phyloP scores from a whole-genome alignment of 768 basidiomycete genomes.

The Daedaleopsis nitida region DNA sequence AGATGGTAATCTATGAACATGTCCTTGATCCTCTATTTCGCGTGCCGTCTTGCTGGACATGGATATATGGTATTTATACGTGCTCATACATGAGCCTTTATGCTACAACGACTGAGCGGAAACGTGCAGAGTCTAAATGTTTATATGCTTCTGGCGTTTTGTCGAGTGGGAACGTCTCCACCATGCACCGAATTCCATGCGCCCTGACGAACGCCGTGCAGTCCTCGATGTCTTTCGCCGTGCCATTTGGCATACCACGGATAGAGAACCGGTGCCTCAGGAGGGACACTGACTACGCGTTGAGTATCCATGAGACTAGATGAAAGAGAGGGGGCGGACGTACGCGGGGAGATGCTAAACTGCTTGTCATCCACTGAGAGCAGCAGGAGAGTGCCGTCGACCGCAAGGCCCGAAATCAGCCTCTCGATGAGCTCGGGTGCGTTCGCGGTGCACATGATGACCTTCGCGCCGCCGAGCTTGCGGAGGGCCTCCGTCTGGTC shows the following conservation, averaged over 20 bases:
- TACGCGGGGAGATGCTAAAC: constrained; percentile 22
- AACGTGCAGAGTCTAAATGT: constrained; percentile 8
- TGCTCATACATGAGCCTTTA: not conserved
- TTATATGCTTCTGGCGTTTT: constrained; percentile 20
- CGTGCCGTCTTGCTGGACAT: not conserved
- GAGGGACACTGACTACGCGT: not conserved
- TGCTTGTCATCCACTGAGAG: constrained; percentile 20
- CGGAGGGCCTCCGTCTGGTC: constrained; percentile 34
- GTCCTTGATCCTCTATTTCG: not conserved
- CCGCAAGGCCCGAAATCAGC: constrained; percentile 25
- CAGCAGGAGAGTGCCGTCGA: constrained; percentile 26
- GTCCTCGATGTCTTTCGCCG: constrained; percentile 17
- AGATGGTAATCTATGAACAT: constrained; percentile 11
- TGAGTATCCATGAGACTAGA: not conserved
- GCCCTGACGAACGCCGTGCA: constrained; percentile 13
- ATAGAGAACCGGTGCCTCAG: constrained; percentile 22
- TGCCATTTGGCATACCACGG: constrained; percentile 23
- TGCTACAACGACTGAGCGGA: constrained; percentile 21
- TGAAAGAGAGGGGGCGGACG: not conserved
- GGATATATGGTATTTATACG: not conserved
- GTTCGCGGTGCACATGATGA: constrained; percentile 39
- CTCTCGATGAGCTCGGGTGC: constrained; percentile 15
- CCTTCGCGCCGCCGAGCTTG: constrained; percentile 41
- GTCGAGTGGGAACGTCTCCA: constrained; percentile 21
- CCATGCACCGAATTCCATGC: constrained; percentile 19